A percentile compares a stretch with the other conserved stretches of the same genome.
phyloP scores from a whole-genome alignment of 495 filamentous ascomycete genomes.

The Aspergillus diversus region DNA sequence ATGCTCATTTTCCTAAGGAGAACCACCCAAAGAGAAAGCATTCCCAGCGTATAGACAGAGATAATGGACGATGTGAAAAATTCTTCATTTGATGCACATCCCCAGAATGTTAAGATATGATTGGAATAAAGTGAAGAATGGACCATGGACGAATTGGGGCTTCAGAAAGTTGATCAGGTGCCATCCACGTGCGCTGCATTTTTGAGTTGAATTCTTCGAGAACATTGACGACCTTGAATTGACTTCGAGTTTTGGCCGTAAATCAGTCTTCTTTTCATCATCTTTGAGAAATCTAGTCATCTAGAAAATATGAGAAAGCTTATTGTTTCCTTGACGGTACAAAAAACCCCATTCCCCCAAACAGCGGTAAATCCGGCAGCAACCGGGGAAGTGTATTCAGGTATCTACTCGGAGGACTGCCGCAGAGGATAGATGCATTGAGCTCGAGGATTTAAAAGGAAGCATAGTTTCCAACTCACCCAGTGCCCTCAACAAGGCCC shows the following conservation, averaged over 20 bases:
- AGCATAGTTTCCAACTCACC: not conserved
- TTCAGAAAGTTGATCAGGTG: not conserved
- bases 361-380: no score
- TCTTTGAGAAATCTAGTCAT: no score
- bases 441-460: no score
- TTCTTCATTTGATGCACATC: not conserved
- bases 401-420: no score
- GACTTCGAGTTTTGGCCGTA: no score
- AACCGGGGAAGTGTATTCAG: no score
- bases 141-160: not conserved
- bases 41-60: not conserved
- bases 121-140: not conserved
- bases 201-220: not conserved
- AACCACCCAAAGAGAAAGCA: not conserved
- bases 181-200: conserved; percentile 1
- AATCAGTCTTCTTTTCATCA: no score
- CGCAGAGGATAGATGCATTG: no score
- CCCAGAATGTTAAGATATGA: not conserved
- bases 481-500: not conserved
- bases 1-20: not conserved
- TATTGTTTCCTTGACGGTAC: no score
- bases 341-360: no score
- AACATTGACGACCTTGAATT: no score
- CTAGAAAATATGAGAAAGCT: no score
- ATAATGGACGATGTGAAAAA: not conserved